These are phyloP conservation scores for Plasmodium knowlesi DNA, from an alignment of 169 alveolate species.

Conservation along the genomic window DNA sequence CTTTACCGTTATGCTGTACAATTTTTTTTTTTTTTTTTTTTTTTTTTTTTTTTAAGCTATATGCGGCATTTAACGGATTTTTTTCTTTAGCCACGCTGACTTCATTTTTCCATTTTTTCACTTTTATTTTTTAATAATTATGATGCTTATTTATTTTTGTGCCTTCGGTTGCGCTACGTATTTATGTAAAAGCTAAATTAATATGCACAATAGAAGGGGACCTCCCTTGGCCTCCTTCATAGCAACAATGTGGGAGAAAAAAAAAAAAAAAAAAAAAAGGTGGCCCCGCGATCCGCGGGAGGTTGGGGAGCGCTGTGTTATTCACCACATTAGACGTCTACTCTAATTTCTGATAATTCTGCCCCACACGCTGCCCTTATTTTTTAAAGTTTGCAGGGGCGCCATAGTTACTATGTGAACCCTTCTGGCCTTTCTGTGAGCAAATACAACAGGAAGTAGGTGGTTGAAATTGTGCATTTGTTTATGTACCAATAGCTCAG, in stretches of 20 bases:
- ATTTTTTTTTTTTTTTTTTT: too few relatives aligned
- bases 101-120: background rate
- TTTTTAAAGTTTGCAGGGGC: background rate
- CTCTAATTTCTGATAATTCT: background rate
- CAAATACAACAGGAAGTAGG: background rate
- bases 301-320: background rate
- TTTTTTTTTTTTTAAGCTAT: too few relatives aligned
- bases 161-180: background rate
- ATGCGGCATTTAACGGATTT: background rate
- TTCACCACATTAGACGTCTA: background rate
- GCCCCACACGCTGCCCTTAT: background rate
- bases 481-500: background rate
- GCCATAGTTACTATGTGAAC: background rate
- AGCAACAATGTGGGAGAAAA: background rate
- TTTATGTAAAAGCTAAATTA: background rate
- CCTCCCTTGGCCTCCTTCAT: background rate
- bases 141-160: background rate
- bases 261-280: too few relatives aligned
- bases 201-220: background rate
- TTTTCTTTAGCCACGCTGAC: background rate
- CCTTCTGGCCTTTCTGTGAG: background rate
- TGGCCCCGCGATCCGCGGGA: background rate
- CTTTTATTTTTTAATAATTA: too few relatives aligned
- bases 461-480: background rate
- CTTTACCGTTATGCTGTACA: background rate